Evolutionary conservation across 176 grass and related monocot genomes (phyloP).

Genomic region (Oryza rufipogon): DNA sequence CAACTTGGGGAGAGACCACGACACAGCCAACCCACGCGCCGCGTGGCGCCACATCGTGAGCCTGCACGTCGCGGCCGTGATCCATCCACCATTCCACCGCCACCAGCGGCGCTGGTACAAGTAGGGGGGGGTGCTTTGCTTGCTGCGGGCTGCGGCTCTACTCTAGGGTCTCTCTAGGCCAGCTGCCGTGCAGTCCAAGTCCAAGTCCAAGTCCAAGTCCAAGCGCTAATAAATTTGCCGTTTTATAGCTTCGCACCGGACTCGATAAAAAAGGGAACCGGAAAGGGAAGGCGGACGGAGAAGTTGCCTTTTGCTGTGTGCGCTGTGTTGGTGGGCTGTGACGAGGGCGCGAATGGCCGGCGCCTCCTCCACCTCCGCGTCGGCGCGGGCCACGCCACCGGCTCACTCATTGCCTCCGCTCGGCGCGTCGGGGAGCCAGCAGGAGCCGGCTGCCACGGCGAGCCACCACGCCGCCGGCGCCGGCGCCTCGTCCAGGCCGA

Average conservation of each 20-base stretch:
- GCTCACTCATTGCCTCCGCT: conserved; percentile 41
- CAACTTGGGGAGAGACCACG: neutral
- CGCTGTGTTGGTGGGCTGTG: neutral
- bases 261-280: neutral
- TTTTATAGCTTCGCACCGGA: neutral
- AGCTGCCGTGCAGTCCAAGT: neutral
- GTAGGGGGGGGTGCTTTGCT: neutral
- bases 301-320: neutral
- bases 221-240: neutral
- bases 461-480: neutral
- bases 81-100: neutral
- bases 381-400: conserved; percentile 23
- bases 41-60: neutral
- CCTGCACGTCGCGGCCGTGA: neutral
- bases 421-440: conserved; percentile 7
- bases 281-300: neutral
- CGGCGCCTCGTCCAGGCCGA: neutral
- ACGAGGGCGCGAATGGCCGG: conserved; percentile 1
- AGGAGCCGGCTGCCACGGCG: neutral
- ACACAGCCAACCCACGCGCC: neutral
- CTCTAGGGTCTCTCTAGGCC: too few species aligned
- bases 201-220: neutral
- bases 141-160: too few species aligned
- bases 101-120: neutral
- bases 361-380: conserved; percentile 8